Conservation (phyloP, 2,329 filamentous ascomycete genomes). For the Botrytis tulipae region DNA sequence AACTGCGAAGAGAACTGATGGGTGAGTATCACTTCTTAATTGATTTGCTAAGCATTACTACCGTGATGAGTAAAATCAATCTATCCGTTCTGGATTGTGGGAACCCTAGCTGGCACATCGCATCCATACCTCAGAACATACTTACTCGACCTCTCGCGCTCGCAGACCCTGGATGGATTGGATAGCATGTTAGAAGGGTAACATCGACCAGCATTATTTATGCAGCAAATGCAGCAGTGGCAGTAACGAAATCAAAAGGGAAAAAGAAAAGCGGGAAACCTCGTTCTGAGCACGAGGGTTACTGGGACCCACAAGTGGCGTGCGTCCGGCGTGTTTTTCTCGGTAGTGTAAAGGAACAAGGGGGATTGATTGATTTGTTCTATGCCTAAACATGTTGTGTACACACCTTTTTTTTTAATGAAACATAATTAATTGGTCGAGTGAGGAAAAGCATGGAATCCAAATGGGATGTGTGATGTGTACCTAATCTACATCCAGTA, state of each 20-base stretch:
- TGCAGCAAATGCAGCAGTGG: not conserved
- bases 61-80: not conserved
- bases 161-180: not conserved
- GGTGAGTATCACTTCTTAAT: not conserved
- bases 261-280: not conserved
- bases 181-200: not conserved
- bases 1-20: not conserved
- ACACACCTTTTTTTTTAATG: not conserved
- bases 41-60: slow-evolving; percentile 9
- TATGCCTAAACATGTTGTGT: not conserved
- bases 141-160: not conserved
- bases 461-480: no score
- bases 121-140: not conserved
- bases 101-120: not conserved
- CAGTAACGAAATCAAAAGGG: not conserved
- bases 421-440: not conserved
- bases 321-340: slow-evolving; percentile 10
- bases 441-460: not conserved
- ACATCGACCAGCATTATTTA: not conserved
- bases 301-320: slow-evolving; percentile 3
- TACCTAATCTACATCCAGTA: not conserved
- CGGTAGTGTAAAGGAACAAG: slow-evolving; percentile 7
- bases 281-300: not conserved
- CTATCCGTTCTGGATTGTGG: not conserved
- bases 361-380: not conserved